These are phyloP conservation scores for Colletotrichum shisoi DNA, from an alignment of 2,329 filamentous ascomycete genomes.

Conservation along the genomic window DNA sequence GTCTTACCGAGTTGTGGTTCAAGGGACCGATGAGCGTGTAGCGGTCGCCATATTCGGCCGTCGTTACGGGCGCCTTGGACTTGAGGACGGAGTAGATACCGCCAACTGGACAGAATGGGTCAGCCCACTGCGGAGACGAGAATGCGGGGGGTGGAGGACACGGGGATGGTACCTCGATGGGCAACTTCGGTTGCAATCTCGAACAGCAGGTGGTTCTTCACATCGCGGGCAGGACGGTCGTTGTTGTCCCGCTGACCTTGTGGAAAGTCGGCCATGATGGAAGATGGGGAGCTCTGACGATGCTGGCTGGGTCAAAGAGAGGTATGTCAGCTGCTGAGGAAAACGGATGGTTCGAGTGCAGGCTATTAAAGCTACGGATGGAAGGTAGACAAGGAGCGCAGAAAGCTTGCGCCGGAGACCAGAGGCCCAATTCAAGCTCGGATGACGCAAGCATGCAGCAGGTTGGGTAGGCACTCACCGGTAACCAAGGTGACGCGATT, in stretches of 20 bases:
- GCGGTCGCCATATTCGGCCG: slow-evolving; percentile 95
- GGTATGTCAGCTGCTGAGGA: slow-evolving; percentile 18
- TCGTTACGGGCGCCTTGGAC: slow-evolving; percentile 97
- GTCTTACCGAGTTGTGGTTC: slow-evolving; percentile 83
- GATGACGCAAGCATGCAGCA: slow-evolving; percentile 36
- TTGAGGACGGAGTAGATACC: slow-evolving; percentile 99
- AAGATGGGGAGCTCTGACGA: slow-evolving; percentile 12
- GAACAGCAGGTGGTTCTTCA: slow-evolving; percentile 95
- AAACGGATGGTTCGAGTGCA: neutral
- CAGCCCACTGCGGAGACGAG: slow-evolving; percentile 41
- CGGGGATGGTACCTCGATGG: slow-evolving; percentile 76
- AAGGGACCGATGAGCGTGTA: slow-evolving; percentile 96
- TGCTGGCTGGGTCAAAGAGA: slow-evolving; percentile 17
- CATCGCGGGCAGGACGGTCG: slow-evolving; percentile 64
- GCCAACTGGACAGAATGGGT: slow-evolving; percentile 70
- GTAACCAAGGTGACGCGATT: slow-evolving; percentile 35
- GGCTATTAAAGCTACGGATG: neutral
- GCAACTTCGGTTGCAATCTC: slow-evolving; percentile 97
- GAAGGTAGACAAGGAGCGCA: slow-evolving; percentile 18
- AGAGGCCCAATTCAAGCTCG: slow-evolving; percentile 19
- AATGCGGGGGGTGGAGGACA: slow-evolving; percentile 13
- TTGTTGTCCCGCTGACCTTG: slow-evolving; percentile 34
- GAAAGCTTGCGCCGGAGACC: slow-evolving; percentile 10
- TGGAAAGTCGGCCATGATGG: slow-evolving; percentile 29
- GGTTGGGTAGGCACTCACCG: slow-evolving; percentile 23